Evolutionary conservation across 371 early-diverging fungal genomes (phyloP).

Genomic region (Syncephalastrum monosporum): DNA sequence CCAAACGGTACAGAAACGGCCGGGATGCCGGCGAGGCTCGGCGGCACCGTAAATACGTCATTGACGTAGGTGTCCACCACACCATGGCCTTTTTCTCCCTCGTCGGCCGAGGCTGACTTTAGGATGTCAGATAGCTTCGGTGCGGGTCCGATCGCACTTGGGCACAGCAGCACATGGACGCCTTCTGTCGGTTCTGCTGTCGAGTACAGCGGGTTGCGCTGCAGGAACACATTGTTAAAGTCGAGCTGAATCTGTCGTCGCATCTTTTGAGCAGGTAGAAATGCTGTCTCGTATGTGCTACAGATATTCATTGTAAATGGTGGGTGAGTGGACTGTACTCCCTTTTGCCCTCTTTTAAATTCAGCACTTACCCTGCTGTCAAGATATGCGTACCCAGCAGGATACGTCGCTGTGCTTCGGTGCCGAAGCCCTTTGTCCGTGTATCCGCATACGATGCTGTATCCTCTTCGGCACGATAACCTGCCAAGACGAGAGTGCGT

Average conservation of each 20-base stretch:
- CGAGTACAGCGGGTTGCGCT: conserved; percentile 27
- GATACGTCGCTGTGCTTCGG: conserved; percentile 81
- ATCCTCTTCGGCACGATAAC: conserved; percentile 39
- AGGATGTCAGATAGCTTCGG: conserved; percentile 30
- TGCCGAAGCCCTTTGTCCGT: conserved; percentile 73
- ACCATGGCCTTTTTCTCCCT: neutral
- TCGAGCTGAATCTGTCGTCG: conserved; percentile 79
- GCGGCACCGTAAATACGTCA: conserved; percentile 90
- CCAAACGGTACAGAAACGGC: conserved; percentile 68
- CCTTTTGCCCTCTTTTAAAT: neutral
- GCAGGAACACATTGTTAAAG: conserved; percentile 71
- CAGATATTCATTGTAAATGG: neutral
- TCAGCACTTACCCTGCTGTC: conserved; percentile 59
- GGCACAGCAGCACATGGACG: conserved; percentile 75
- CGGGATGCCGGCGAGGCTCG: conserved; percentile 81
- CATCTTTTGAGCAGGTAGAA: conserved; percentile 77
- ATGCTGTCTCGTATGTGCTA: conserved; percentile 65
- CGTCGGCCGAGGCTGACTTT: conserved; percentile 22
- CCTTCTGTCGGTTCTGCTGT: conserved; percentile 4
- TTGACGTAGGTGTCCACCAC: conserved; percentile 67
- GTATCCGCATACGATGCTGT: conserved; percentile 57
- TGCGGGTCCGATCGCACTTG: conserved; percentile 69
- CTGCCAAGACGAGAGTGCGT: conserved; percentile 16
- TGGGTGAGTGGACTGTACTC: neutral
- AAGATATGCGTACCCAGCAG: conserved; percentile 85